Percentiles rank a stretch among this genome's conserved stretches.
Evolutionary conservation across 495 filamentous ascomycete species (phyloP).

Genomic region (Hypoxylon cercidicola): DNA sequence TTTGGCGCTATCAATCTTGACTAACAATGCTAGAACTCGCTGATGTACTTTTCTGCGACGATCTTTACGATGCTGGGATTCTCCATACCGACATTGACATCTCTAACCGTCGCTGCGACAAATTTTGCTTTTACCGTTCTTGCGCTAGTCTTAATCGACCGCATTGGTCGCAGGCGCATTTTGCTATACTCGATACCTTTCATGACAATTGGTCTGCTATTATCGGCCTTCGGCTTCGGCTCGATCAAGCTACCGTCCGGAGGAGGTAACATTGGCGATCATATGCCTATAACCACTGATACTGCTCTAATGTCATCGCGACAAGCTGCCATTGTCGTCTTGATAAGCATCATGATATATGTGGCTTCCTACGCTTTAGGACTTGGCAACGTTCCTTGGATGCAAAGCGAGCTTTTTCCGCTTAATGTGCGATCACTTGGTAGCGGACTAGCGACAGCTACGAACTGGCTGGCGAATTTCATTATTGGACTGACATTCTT

Average conservation of each 20-base stretch:
- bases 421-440: slow-evolving; percentile 84
- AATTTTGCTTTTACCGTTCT: slow-evolving; percentile 84
- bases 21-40: slow-evolving; percentile 70
- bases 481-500: slow-evolving; percentile 88
- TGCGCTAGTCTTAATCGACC: slow-evolving; percentile 82
- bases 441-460: slow-evolving; percentile 83
- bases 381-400: slow-evolving; percentile 94
- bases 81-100: slow-evolving; percentile 80
- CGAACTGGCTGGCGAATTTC: slow-evolving; percentile 91
- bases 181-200: slow-evolving; percentile 85
- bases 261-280: slow-evolving; percentile 42
- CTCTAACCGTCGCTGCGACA: slow-evolving; percentile 81
- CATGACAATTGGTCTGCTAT: slow-evolving; percentile 77
- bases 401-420: slow-evolving; percentile 90
- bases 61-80: slow-evolving; percentile 87
- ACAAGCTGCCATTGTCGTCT: slow-evolving; percentile 64
- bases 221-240: slow-evolving; percentile 74
- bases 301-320: slow-evolving; percentile 33
- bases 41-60: slow-evolving; percentile 96
- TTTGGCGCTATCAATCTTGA: not conserved
- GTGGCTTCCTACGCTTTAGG: slow-evolving; percentile 86
- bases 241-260: slow-evolving; percentile 60
- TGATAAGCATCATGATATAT: slow-evolving; percentile 80
- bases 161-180: slow-evolving; percentile 80
- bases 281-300: slow-evolving; percentile 9